Evolutionary conservation across 192 early-diverging fungal genomes (phyloP).

Genomic region (Backusella sp.): DNA sequence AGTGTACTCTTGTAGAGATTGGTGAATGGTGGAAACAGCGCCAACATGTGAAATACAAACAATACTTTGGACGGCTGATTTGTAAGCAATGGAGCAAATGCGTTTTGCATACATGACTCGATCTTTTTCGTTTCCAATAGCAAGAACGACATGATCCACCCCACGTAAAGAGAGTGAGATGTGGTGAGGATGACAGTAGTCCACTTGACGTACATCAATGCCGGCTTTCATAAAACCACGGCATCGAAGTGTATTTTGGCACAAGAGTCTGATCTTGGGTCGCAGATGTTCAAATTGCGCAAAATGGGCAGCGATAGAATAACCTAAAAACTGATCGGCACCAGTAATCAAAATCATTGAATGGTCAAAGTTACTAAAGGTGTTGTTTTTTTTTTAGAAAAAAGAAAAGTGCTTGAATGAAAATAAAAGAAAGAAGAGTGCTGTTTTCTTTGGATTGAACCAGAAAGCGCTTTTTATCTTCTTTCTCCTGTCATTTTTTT

Average conservation of each 20-base stretch:
- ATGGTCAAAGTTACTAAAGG: not conserved
- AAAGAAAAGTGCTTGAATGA: not conserved
- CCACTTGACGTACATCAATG: constrained; percentile 20
- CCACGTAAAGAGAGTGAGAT: constrained; percentile 23
- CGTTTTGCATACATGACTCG: constrained; percentile 21
- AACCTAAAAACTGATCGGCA: constrained; percentile 31
- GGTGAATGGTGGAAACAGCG: constrained; percentile 14
- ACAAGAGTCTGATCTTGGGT: constrained; percentile 16
- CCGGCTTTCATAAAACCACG: constrained; percentile 19
- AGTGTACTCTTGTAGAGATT: constrained; percentile 22
- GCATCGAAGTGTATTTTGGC: constrained; percentile 22
- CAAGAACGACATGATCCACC: constrained; percentile 26
- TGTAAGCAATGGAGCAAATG: constrained; percentile 18
- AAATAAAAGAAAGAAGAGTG: not conserved
- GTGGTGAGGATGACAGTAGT: constrained; percentile 26
- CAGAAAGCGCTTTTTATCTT: not conserved
- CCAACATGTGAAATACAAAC: constrained; percentile 34
- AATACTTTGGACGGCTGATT: constrained; percentile 27
- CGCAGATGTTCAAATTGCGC: constrained; percentile 13
- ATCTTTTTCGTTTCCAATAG: constrained; percentile 26
- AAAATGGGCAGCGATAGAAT: constrained; percentile 27
- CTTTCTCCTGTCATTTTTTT: not conserved
- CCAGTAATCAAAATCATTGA: constrained; percentile 31
- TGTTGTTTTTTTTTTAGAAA: not conserved
- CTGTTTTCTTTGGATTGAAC: not conserved